Base-by-base conservation (phyloP, 495 filamentous ascomycete genomes). In the Podospora bellae-mahoneyi region DNA sequence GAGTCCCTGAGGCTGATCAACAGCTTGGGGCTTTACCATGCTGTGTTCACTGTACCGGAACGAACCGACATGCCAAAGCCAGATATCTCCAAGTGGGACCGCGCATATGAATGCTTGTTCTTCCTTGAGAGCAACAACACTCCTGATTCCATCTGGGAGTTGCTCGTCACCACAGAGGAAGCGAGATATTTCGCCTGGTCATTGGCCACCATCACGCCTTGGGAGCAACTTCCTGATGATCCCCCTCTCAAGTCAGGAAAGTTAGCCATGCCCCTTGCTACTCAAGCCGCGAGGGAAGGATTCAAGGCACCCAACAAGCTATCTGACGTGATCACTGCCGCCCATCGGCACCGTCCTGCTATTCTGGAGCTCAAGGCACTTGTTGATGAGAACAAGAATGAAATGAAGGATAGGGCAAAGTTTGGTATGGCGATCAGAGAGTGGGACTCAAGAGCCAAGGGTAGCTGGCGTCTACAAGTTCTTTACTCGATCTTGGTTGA, bases 241-340 rank as follows among this genome's bases (percentile, higher is more conserved):
- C 70, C 75, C 26, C 73, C 77, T 48, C 16, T 71, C 5, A 84
- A 78, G 60, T 65, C 73, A 6, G 71, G 72, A 4, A 85, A 82
- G 70, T 77, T 75, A 26, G 88, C 84, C 66, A 69, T 73, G 28
- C 78, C 79, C 9, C 84, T 85, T 26, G 83, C 82, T 30, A 83
- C 83, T 27, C 84, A 86, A 61, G 85, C 82, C 7, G 90, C 84
- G 5, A 81, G 88, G 57, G 93, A 97, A 75, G 92, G 94, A 7
- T 86, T 97, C 69, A 93, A 90, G 69, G 84, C 88, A 9, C 83
- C 89, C 13, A 95, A 92, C 70, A 96, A 90, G 76, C 79, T 90
- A 0, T 83, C 81, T 34, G 86, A 85, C 54, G 72, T 93, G 9
- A 77, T 96, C n/a, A 82, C 83, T 4, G 86, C 86, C 32, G 87